These are phyloP conservation scores for Colletotrichum liriopes DNA, from an alignment of 2,329 filamentous ascomycete genomes.

Conservation along the genomic window DNA sequence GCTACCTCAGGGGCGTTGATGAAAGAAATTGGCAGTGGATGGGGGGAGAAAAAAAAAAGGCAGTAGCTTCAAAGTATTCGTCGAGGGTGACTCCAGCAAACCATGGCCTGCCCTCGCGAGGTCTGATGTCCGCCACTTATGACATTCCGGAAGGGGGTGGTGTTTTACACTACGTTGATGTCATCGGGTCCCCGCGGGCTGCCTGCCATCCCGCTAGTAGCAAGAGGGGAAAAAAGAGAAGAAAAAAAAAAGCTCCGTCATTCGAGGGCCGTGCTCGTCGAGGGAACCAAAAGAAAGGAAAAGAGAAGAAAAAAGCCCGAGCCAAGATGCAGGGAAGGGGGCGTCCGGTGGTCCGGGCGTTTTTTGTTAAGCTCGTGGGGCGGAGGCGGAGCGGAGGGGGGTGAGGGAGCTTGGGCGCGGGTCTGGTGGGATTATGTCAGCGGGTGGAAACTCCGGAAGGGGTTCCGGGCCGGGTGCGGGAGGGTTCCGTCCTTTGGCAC, in stretches of 20 bases:
- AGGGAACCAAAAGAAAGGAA: too few species aligned
- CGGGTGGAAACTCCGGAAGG: background rate
- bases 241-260: background rate
- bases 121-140: background rate
- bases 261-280: too few species aligned
- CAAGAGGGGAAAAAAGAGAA: background rate
- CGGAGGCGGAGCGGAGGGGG: background rate
- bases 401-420: constrained; percentile 5
- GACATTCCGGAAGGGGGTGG: background rate
- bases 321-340: background rate
- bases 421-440: background rate
- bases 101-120: background rate
- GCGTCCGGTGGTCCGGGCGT: background rate
- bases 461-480: background rate
- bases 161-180: constrained; percentile 7
- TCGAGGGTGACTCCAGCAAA: background rate
- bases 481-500: background rate
- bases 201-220: background rate
- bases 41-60: too few species aligned
- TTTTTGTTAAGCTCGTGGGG: background rate
- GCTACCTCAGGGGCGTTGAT: too few species aligned
- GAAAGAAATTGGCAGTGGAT: too few species aligned
- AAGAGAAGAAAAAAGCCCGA: background rate
- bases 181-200: constrained; percentile 1
- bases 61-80: background rate